phyloP scores from a whole-genome alignment of 305 asterid species.

The Coffea humblotiana region DNA sequence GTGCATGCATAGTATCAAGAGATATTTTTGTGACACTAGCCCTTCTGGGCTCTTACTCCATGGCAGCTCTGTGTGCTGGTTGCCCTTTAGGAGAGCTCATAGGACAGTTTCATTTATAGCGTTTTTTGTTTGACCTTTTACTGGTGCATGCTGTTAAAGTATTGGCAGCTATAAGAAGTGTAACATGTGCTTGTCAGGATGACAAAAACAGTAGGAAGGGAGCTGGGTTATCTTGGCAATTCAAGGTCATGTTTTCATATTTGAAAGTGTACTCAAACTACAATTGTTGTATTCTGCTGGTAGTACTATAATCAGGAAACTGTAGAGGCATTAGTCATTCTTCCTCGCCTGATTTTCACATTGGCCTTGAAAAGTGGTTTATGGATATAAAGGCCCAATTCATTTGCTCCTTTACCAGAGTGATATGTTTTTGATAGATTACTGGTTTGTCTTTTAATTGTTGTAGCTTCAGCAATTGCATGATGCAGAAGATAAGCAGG shows the following conservation, averaged over 20 bases:
- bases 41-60: neutral
- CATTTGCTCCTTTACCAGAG: constrained; percentile 6
- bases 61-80: neutral
- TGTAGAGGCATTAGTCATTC: neutral
- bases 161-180: neutral
- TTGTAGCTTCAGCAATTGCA: constrained; percentile 38
- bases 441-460: constrained; percentile 21
- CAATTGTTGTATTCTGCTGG: neutral
- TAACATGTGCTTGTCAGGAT: neutral
- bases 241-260: neutral
- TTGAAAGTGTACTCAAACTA: neutral
- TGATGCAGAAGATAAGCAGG: constrained; percentile 81
- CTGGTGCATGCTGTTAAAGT: neutral
- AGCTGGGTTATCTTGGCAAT: neutral
- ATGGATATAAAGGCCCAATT: constrained; percentile 14
- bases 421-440: constrained; percentile 12
- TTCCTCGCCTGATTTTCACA: neutral
- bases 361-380: constrained; percentile 5
- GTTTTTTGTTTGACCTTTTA: neutral
- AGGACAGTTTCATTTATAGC: neutral
- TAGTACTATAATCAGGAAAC: neutral
- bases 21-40: neutral
- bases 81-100: neutral
- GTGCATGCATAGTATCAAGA: neutral
- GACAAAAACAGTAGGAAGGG: neutral